Base-by-base conservation (phyloP, 805 yeast species). In the Monosporozyma aquatica region DNA sequence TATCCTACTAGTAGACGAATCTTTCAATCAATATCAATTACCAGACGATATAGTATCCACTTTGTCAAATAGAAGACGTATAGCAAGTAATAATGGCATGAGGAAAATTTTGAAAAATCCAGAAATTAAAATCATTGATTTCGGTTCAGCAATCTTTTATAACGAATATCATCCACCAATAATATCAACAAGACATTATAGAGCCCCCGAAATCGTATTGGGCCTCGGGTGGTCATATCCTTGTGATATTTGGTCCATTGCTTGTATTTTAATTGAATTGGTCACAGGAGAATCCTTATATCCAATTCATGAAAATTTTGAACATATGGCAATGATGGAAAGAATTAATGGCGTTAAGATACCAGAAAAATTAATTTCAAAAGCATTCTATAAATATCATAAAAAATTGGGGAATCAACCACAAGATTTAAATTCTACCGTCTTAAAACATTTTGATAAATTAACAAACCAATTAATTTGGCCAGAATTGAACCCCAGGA, bases 211-310 rank as follows among this genome's bases (percentile, higher is more conserved):
- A 60, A 87, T 92, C 48, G 87, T 90, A 1, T 65, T 92, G 24
- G 96, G 96, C 1, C 72, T 76, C n/a, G 96, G 97, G 15, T 92
- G 98, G 97, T 83, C 95, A 6, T 87, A 75, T 53, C 95, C 97
- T 1, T 90, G 97, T 61, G 99, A 92, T 61, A 69, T 90, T 67
- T 92, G 99, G 99, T 85, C 95, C 1, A 71, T 92, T 35, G 99
- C 96, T 1, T 90, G 97, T 61, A 86, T 92, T 13, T 65, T 92
- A 27, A 89, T 87, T 8, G 99, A 92, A 64, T 65, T 92, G 39
- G 80, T 85, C 29, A 86, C 94, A 15, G 99, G 99, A 22, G 95
- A 87, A 56, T 95, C 97, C 1, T 66, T 92, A 20, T 92, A 90
- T 64, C 87, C 86, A 51, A 92, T 97, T 1, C 96, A 90, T 61